Evolutionary conservation across 2,329 filamentous ascomycete species (phyloP), one percentile per base, ranked within the genome.

Genomic region (Phialophora expanda): DNA sequence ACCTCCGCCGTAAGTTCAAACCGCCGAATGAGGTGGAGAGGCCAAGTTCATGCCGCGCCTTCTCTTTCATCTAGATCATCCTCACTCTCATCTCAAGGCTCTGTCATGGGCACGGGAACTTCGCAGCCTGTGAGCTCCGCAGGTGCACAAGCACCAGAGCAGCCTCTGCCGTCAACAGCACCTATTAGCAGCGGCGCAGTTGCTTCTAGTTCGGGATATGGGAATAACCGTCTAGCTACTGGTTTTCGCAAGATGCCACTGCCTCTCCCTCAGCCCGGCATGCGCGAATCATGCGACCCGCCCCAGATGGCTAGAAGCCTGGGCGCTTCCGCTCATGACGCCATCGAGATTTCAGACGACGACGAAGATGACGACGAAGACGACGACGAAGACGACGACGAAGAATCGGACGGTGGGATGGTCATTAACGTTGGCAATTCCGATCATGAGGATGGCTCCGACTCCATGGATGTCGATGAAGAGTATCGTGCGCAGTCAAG

Each of bases 1-100:
- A 84, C 80, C 44, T 79, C 79, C 54, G 75, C 77, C 2, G 74
- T 83, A 26, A 80, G 80, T 17, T 69, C 73, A 44, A 78, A 78
- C 72, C 79, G 79, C 20, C 30, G 51, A 28, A 22, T 48, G 14
- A 63, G 54, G 41, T 46, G 50, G 28, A 44, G 8, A 72, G 66
- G 62, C 61, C 62, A 61, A 68, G 62, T 65, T 50, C 22, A 56
- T 55, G 28, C 59, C 44, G 48, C 32, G 38, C 48, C 32, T 56
- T 24, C 26, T 32, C 32, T 22, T 60, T 44, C 46, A 32, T 24
- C 53, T 56, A 17, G 48, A 22, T 12, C 20, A 22, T 56, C 55
- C 14, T 56, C 53, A 50, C 30, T 32, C 11, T 44, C 46, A 6
- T 41, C 38, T 51, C 61, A 56, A n/a, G 28, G 24, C 30, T 28